Evolutionary conservation across 2,329 filamentous ascomycete species (phyloP).

Genomic region (Colletotrichum sp.): DNA sequence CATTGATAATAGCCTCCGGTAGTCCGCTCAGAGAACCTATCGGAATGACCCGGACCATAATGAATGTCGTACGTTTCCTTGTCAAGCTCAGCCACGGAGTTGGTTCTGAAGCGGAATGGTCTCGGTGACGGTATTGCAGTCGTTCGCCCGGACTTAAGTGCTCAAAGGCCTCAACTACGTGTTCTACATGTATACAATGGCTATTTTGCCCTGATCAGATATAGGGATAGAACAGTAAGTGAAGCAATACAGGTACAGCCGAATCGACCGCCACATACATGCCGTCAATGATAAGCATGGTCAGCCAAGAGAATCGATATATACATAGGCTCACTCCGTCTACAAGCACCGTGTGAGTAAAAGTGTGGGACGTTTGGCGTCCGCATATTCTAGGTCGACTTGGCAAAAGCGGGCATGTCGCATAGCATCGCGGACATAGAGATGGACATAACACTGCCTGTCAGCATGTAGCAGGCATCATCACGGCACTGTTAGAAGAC

Average conservation of each 20-base stretch:
- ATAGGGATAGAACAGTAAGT: background rate
- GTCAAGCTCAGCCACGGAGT: background rate
- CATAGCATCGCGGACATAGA: background rate
- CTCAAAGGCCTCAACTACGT: background rate
- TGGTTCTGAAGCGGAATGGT: background rate
- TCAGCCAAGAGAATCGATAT: rapidly evolving
- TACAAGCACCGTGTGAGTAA: background rate
- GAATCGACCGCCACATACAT: background rate
- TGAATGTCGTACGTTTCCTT: background rate
- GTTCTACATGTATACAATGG: background rate
- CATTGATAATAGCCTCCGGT: background rate
- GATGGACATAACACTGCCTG: background rate
- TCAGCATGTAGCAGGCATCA: background rate
- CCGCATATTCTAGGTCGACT: background rate
- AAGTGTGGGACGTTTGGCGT: background rate
- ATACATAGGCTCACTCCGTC: background rate
- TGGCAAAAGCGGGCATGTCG: background rate
- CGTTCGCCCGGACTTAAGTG: background rate
- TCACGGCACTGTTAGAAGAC: background rate
- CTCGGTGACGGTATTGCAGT: background rate
- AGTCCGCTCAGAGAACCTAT: no score
- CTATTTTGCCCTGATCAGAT: rapidly evolving
- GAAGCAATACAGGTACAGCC: background rate
- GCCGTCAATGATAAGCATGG: background rate
- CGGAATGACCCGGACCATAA: background rate